Evolutionary conservation across 1,139 yeast genomes (phyloP), one percentile per base, ranked within the genome.

Genomic region (Blastobotrys persicus): DNA sequence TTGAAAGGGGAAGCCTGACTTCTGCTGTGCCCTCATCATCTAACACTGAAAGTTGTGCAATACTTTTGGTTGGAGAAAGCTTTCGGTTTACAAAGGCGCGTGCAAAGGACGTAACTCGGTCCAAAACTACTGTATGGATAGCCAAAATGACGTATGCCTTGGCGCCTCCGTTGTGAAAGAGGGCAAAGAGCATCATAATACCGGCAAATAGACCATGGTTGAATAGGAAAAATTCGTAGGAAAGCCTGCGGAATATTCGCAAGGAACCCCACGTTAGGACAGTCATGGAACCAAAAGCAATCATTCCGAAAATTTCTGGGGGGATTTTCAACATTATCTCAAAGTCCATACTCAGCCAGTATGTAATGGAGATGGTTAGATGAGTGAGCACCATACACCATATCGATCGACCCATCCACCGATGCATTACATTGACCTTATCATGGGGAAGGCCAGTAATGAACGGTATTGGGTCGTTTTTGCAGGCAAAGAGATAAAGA

Each of bases 231-330:
- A 73, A 65, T 45, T 77, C 80, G 54, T 67, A 77, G 1, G 78
- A 72, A 53, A 66, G 65, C 47, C 63, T 66, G 49, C 81, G 61
- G 12, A 77, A 59, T 39, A 70, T 59, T 47, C 66, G 68, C n/a
- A 72, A 44, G 44, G 75, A 70, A 2, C 69, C 74, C 62, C 72
- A 68, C 2, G 69, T 68, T 50, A 76, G 60, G 34, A 74, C 49
- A 20, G 65, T 66, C 58, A 76, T 67, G 38, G 70, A 63, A 2
- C 68, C 67, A 54, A 70, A 74, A 0, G 79, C 73, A 48, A 76
- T 76, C 64, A 74, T 71, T 5, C 80, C 81, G 60, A 76, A 77
- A 17, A 73, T 74, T 55, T 74, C 77, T 1, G 80, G 80, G 1
- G 80, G 81, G 39, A 77, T 75, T 11, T 62, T 51, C 18, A 75